Evolutionary conservation across 179 eudicot genomes (phyloP).

Genomic region (Silene noctiflora): DNA sequence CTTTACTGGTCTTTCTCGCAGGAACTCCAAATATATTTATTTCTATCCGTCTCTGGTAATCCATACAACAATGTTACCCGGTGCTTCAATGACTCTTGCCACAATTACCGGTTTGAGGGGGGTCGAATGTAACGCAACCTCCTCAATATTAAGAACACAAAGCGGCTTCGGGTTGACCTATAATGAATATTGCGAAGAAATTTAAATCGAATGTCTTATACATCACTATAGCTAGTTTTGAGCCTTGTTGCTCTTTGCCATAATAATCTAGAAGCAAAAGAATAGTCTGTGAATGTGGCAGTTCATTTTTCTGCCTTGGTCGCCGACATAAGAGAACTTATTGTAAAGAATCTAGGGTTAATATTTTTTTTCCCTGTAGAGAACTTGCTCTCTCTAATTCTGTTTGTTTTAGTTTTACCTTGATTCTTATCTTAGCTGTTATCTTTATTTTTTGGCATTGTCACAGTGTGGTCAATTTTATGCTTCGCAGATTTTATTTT

Average conservation of each 20-base stretch:
- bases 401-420: not conserved
- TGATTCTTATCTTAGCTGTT: not conserved
- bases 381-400: not conserved
- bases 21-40: not conserved
- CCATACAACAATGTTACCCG: too few species aligned
- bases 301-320: not conserved
- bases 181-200: too few species aligned
- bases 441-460: not conserved
- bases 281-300: not conserved
- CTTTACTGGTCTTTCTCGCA: not conserved
- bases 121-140: too few species aligned
- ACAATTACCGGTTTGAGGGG: too few species aligned
- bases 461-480: not conserved
- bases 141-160: too few species aligned
- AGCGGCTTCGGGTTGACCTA: too few species aligned
- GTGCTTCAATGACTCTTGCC: too few species aligned
- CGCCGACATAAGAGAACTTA: not conserved
- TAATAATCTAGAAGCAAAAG: not conserved
- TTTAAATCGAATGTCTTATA: too few species aligned
- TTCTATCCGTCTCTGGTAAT: too few species aligned
- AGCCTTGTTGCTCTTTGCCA: not conserved
- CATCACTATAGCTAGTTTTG: too few species aligned
- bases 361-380: not conserved
- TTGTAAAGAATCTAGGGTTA: not conserved
- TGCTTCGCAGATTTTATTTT: not conserved